These are phyloP conservation scores for Septoria petroselini DNA, from an alignment of 2,329 filamentous ascomycete genomes.

Conservation along the genomic window DNA sequence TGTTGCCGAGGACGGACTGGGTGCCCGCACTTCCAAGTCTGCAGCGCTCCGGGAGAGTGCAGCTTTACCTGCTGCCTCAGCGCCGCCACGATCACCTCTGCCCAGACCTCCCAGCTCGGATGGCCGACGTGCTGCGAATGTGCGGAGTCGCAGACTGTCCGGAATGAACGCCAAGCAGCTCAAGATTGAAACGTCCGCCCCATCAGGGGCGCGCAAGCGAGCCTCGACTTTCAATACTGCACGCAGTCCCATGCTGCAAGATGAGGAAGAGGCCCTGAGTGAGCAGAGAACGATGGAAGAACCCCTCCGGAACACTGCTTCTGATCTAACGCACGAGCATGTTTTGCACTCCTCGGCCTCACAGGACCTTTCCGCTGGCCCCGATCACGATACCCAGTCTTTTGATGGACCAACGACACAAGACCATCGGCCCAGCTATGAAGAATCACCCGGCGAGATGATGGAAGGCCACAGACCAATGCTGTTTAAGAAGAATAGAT, in stretches of 20 bases:
- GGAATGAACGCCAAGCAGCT: constrained; percentile 76
- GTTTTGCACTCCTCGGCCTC: constrained; percentile 35
- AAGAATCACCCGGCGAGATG: constrained; percentile 30
- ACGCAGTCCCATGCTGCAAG: constrained; percentile 24
- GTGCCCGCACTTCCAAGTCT: constrained; percentile 39
- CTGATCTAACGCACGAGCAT: constrained; percentile 31
- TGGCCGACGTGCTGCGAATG: constrained; percentile 28
- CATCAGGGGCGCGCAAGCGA: constrained; percentile 31
- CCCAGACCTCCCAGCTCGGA: constrained; percentile 25
- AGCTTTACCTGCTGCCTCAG: constrained; percentile 35
- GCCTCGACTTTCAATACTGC: constrained; percentile 36
- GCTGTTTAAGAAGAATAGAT: constrained; percentile 50
- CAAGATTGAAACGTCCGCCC: constrained; percentile 74
- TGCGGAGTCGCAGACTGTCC: constrained; percentile 70
- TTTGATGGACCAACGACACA: constrained; percentile 20
- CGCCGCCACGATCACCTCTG: constrained; percentile 30
- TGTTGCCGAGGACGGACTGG: constrained; percentile 61
- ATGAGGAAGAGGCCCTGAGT: constrained; percentile 28
- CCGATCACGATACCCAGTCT: constrained; percentile 13
- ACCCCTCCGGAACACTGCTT: constrained; percentile 25
- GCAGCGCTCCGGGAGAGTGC: constrained; percentile 17
- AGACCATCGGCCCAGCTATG: constrained; percentile 26
- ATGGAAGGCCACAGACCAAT: constrained; percentile 26
- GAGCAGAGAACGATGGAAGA: constrained; percentile 17
- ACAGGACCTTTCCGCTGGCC: constrained; percentile 28